Evolutionary conservation across 2,329 filamentous ascomycete genomes (phyloP).

Genomic region (Colletotrichum chlorophyti): DNA sequence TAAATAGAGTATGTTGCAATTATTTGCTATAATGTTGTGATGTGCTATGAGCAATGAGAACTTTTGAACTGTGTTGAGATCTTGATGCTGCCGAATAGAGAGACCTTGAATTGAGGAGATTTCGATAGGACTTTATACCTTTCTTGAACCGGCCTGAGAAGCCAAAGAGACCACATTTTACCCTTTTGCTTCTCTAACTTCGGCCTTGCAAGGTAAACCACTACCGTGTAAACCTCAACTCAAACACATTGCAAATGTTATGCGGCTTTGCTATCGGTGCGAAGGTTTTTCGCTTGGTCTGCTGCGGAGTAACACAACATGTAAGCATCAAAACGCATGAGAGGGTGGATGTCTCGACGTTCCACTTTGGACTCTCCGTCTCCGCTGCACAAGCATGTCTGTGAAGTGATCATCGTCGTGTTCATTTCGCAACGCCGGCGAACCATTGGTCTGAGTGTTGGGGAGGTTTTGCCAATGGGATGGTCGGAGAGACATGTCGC

Average conservation of each 20-base stretch:
- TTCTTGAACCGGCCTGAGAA: not conserved
- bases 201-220: constrained; percentile 14
- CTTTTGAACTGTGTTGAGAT: not conserved
- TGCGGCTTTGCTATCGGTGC: constrained; percentile 10
- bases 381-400: not conserved
- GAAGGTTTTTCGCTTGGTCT: constrained; percentile 20
- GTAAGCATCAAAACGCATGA: not conserved
- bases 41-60: not conserved
- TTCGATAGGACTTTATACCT: constrained; percentile 10
- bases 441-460: constrained; percentile 10
- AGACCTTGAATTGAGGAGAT: accelerated
- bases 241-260: constrained; percentile 1
- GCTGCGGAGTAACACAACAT: not conserved
- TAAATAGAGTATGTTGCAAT: constrained; percentile 23
- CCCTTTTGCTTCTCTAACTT: not conserved
- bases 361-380: not conserved
- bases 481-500: no score
- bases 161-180: not conserved
- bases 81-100: not conserved
- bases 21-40: not conserved
- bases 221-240: constrained; percentile 13
- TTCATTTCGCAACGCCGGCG: not conserved
- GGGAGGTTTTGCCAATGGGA: not conserved
- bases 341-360: not conserved
- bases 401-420: not conserved